Evolutionary conservation across 2,329 filamentous ascomycete species (phyloP).

Genomic region (Hysterium pulicare): DNA sequence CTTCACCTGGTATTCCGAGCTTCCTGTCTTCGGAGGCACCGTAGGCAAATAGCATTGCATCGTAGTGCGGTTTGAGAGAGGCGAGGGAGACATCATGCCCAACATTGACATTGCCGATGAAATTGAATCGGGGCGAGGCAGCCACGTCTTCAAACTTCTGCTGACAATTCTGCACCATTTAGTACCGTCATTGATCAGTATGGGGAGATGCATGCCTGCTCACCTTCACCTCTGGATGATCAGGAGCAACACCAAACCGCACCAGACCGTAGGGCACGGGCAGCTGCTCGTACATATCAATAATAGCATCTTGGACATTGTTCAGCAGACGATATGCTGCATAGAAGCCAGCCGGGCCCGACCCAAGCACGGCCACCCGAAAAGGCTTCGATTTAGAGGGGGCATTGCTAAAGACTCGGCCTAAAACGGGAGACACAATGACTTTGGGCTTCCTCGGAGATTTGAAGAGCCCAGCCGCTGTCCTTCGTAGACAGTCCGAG

Average conservation of each 20-base stretch:
- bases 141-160: constrained; percentile 91
- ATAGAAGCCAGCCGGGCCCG: constrained; percentile 95
- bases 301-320: constrained; percentile 64
- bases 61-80: constrained; percentile 75
- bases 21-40: constrained; percentile 81
- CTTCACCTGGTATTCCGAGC: constrained; percentile 77
- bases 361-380: constrained; percentile 84
- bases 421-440: too few relatives aligned
- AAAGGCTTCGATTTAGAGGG: constrained; percentile 48
- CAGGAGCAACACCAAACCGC: constrained; percentile 92
- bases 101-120: constrained; percentile 83
- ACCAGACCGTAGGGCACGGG: constrained; percentile 92
- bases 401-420: constrained; percentile 5
- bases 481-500: constrained; percentile 23
- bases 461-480: too few relatives aligned
- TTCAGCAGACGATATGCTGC: constrained; percentile 81
- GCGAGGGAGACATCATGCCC: constrained; percentile 67
- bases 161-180: constrained; percentile 84
- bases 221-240: constrained; percentile 98
- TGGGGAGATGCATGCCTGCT: too few relatives aligned
- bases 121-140: constrained; percentile 75
- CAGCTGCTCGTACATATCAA: constrained; percentile 96
- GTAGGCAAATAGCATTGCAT: constrained; percentile 89
- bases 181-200: too few relatives aligned
- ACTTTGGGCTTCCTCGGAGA: constrained; percentile 13